Base-by-base conservation (phyloP, 2,329 filamentous ascomycete genomes). In the Fusarium scirpi region DNA sequence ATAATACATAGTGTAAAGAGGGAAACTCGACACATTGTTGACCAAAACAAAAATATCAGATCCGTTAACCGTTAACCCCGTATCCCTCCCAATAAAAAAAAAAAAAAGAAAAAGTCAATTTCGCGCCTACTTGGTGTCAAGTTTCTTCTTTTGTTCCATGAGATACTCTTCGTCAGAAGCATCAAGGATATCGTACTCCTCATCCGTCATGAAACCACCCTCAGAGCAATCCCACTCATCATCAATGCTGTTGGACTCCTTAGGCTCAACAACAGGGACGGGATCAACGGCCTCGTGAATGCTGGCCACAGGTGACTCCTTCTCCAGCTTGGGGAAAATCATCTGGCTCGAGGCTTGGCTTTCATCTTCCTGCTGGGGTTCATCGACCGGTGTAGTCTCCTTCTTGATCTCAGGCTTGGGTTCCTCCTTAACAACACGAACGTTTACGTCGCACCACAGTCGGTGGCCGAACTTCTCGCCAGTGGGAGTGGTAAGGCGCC, bases 161-260 rank as follows among this genome's bases (percentile, higher is more conserved):
- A 89, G 79, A 72, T 87, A 91, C 79, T 98, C 95, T 80, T 97
- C 93, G 73, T 98, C 95, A 63, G 93, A 97, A 45, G 94, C 95
- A 82, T 98, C 94, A 47, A 98, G 89, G 71, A 98, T 94, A 76
- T 99, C 96, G 80, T 98, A 99, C 82, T 99, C 96, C 80, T 98
- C 96, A 70, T 99, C 96, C 1, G 96, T 98, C 85, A 97, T 83
- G 85, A 97, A 98, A 15, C 91, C 92, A 65, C 92, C 89, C 15
- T 90, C 89, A 2, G 86, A 87, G n/a, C 81, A 83, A 43, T 89
- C 85, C 84, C 87, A 89, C 48, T 91, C 90, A n/a, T 89, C 88
- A 38, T 84, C 84, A 34, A 80, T 83, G 51, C 87, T 85, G 69
- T 86, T 85, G 48, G 84, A 85, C 61, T 82, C 76, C 62, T 80